These are phyloP conservation scores for Psilocybe sp. DNA, from an alignment of 768 basidiomycete species.

Conservation along the genomic window DNA sequence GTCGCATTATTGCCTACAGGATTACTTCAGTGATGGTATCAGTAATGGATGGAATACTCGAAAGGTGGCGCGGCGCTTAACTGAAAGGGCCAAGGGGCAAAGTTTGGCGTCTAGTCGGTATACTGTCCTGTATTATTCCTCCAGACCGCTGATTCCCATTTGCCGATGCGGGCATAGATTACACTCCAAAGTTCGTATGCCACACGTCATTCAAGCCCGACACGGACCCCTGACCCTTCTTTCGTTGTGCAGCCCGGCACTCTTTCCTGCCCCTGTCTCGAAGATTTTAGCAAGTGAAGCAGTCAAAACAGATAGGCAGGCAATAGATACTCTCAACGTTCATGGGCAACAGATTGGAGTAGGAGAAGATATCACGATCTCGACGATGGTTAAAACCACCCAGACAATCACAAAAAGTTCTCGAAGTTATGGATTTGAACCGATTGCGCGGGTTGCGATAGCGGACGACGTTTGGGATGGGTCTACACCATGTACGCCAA, in stretches of 20 bases:
- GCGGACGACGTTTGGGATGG: no score
- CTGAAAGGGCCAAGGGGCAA: slow-evolving; percentile 25
- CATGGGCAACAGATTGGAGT: slow-evolving; percentile 13
- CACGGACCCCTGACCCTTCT: not conserved
- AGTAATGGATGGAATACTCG: slow-evolving; percentile 26
- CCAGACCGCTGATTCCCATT: not conserved
- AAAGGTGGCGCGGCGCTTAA: slow-evolving; percentile 23
- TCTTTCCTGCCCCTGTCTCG: slow-evolving; percentile 9
- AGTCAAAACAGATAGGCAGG: slow-evolving; percentile 13
- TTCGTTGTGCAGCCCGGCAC: slow-evolving; percentile 11
- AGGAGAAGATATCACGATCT: slow-evolving; percentile 20
- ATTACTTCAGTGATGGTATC: slow-evolving; percentile 24
- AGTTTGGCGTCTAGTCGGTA: slow-evolving; percentile 29
- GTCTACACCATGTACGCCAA: no score
- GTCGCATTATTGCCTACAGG: slow-evolving; percentile 14
- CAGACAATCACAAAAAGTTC: slow-evolving; percentile 19
- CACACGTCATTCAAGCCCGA: no score
- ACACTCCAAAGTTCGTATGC: no score
- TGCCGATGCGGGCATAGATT: no score
- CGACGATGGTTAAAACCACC: slow-evolving; percentile 22
- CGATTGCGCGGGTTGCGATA: no score
- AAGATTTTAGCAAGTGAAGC: slow-evolving; percentile 12
- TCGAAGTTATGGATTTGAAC: no score
- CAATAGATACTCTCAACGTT: slow-evolving; percentile 16
- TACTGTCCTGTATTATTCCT: not conserved